Evolutionary conservation across 192 early-diverging fungal genomes (phyloP), one percentile per base, ranked within the genome.

Genomic region (Obelidium mucronatum): DNA sequence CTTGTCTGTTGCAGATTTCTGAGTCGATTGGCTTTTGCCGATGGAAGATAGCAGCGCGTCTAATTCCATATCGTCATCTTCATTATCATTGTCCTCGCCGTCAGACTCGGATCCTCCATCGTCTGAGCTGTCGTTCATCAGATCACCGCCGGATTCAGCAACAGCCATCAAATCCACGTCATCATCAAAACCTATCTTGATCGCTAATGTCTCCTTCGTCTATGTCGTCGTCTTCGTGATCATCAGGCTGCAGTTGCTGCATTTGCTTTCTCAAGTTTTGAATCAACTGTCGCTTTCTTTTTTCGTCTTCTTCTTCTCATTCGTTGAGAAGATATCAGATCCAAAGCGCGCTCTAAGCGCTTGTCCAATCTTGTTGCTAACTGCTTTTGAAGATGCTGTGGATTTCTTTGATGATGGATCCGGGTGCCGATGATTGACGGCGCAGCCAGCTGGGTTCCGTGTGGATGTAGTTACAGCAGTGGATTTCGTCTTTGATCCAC

Each of bases 171-270:
- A 33, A 33, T 65, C 63, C n/a, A 24, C 24, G 33, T 40, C 63
- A 40, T 65, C 63, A 24, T 65, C 63, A 40, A 65, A 59, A 52
- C 13, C n/a, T n/a, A n/a, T n/a, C n/a, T n/a, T n/a, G 28, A 3
- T 65, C 39, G 33, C 36, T 34, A 24, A 6, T 39, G 8, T 65
- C 3, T 34, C 36, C 63, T 6, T 65, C 63, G 63, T 65, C 63
- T 4, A 34, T 35, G 15, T 36, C 35, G 33, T 33, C 33, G 4
- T 65, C 63, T 8, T 8, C 35, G 17, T 39, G 5, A 3, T 44
- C 6, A 11, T 44, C 42, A 44, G 42, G 42, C 42, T 11, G 39
- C 63, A 13, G 3, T 34, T 13, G 11, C 6, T 28, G 36, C 63
- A 3, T 65, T 24, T 22, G 63, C 3, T 6, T 19, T 30, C 22